Conservation (phyloP, 2,329 filamentous ascomycete species). For the Davidsoniella eucalypti region DNA sequence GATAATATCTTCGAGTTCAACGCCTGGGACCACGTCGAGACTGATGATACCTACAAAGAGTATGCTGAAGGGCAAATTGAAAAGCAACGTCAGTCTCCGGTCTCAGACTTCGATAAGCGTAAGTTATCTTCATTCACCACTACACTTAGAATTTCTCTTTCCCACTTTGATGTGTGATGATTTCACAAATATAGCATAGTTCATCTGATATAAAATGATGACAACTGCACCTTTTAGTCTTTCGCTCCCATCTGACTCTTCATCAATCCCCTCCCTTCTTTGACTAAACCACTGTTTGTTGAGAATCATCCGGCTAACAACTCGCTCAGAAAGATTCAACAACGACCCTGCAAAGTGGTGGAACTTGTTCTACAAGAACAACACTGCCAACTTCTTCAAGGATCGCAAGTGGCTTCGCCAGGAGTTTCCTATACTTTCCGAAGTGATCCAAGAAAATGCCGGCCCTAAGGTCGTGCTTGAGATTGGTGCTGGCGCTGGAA, state of each 20-base stretch:
- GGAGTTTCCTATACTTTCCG: conserved; percentile 78
- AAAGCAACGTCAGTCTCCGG: conserved; percentile 70
- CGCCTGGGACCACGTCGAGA: conserved; percentile 95
- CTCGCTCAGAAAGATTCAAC: conserved; percentile 58
- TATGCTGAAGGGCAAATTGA: conserved; percentile 74
- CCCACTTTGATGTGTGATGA: conserved; percentile 33
- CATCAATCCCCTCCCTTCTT: conserved; percentile 16
- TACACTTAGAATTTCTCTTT: conserved; percentile 14
- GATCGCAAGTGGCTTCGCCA: conserved; percentile 93
- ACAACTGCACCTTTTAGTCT: conserved; percentile 45
- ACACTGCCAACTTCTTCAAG: conserved; percentile 96
- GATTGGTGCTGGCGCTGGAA: conserved; percentile 87
- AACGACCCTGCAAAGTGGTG: conserved; percentile 86
- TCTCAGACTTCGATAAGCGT: conserved; percentile 85
- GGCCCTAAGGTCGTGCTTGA: conserved; percentile 63
- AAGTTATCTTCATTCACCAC: conserved; percentile 19
- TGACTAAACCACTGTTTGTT: conserved; percentile 7
- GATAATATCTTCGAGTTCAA: conserved; percentile 96
- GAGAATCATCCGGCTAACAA: conserved; percentile 12
- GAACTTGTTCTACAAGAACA: conserved; percentile 97
- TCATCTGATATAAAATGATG: conserved; percentile 52
- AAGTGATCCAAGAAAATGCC: conserved; percentile 54
- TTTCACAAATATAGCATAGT: conserved; percentile 45
- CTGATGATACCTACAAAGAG: conserved; percentile 72
- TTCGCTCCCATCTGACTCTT: conserved; percentile 57